phyloP scores from a whole-genome alignment of 371 early-diverging fungal species.

The Actinomortierella ambigua region DNA sequence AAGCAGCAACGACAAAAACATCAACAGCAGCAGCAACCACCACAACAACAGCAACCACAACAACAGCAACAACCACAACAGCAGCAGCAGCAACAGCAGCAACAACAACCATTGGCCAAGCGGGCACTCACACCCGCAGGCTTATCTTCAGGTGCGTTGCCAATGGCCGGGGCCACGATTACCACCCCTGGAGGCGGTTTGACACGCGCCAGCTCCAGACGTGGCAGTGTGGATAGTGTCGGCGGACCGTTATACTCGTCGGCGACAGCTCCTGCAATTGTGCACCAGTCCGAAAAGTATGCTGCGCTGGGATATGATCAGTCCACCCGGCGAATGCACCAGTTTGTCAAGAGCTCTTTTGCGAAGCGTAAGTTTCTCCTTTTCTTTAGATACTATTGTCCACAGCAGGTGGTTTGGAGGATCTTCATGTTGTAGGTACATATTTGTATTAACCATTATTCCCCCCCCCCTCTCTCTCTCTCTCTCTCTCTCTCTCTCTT shows the following conservation, averaged over 20 bases:
- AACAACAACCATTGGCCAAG: slow-evolving; percentile 18
- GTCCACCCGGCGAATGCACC: slow-evolving; percentile 11
- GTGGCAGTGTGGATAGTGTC: slow-evolving; percentile 38
- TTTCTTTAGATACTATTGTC: background rate
- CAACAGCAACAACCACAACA: too few species aligned
- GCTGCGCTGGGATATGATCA: slow-evolving; percentile 1
- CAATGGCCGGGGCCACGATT: slow-evolving; percentile 20
- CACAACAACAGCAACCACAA: too few species aligned
- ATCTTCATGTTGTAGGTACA: too few species aligned
- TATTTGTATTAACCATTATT: too few species aligned
- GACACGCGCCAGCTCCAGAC: slow-evolving; percentile 5
- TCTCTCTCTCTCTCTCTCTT: background rate
- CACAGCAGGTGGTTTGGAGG: too few species aligned
- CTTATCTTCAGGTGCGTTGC: slow-evolving; percentile 23
- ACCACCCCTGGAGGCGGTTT: background rate
- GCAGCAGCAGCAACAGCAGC: too few species aligned
- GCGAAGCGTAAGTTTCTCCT: slow-evolving; percentile 40
- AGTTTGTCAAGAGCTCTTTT: slow-evolving; percentile 51
- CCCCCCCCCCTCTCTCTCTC: too few species aligned
- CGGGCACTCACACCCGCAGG: slow-evolving; percentile 32
- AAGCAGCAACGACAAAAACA: too few species aligned
- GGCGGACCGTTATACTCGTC: background rate
- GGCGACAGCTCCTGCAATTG: background rate
- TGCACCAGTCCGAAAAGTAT: slow-evolving; percentile 4
- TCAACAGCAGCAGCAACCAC: too few species aligned